Percentiles rank a stretch among this genome's conserved stretches.
Conservation (phyloP, 805 yeast species). For the Nakazawaea pomicola region DNA sequence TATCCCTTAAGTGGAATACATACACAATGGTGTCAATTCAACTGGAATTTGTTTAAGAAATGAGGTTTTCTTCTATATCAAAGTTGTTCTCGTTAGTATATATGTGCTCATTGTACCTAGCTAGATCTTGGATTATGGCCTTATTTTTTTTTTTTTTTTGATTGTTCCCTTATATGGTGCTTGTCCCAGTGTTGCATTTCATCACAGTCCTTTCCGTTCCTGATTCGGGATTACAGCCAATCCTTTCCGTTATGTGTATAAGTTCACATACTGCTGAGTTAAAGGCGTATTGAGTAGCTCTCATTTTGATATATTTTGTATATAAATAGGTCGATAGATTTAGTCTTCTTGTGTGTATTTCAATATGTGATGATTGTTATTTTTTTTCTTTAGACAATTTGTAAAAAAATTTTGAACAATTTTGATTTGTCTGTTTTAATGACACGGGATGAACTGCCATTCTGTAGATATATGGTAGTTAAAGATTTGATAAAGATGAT, state of each 20-base stretch:
- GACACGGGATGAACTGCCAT: too few relatives aligned
- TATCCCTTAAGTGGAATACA: conserved; percentile 2
- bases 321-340: too few relatives aligned
- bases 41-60: conserved; percentile 36
- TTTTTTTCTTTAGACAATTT: not conserved
- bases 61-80: conserved; percentile 16
- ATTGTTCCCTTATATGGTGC: too few relatives aligned
- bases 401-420: not conserved
- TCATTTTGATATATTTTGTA: conserved; percentile 29
- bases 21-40: conserved; percentile 50
- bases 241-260: conserved; percentile 4
- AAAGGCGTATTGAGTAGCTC: conserved; percentile 42
- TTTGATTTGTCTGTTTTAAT: too few relatives aligned
- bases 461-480: too few relatives aligned
- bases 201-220: too few relatives aligned
- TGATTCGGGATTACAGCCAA: too few relatives aligned
- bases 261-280: conserved; percentile 40
- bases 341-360: too few relatives aligned
- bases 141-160: not conserved
- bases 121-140: too few relatives aligned
- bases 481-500: too few relatives aligned
- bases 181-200: not conserved
- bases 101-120: too few relatives aligned
- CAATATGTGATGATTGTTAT: not conserved
- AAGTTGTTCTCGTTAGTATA: not conserved